phyloP scores from a whole-genome alignment of 441 rosid genomes.

The Eruca vesicaria region DNA sequence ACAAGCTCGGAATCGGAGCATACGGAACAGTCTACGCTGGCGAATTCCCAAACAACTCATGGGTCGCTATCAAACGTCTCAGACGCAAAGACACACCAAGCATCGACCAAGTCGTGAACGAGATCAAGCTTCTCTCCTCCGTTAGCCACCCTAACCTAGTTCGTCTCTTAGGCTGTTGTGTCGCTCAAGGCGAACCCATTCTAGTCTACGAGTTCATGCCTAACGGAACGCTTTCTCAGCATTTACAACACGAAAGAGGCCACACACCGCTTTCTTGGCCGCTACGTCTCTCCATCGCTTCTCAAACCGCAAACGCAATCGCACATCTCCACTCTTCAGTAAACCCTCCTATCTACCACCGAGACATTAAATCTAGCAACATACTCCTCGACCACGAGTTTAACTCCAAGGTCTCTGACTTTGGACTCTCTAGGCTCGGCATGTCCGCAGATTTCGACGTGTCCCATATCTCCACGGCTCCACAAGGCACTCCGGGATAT shows the following conservation, averaged over 20 bases:
- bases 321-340: constrained; percentile 84
- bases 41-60: constrained; percentile 56
- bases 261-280: constrained; percentile 71
- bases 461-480: constrained; percentile 91
- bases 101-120: constrained; percentile 78
- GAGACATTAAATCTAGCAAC: constrained; percentile 89
- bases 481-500: constrained; percentile 97
- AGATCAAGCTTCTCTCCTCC: constrained; percentile 62
- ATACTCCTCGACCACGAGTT: constrained; percentile 72
- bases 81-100: constrained; percentile 61
- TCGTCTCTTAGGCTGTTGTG: constrained; percentile 63
- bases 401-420: constrained; percentile 83
- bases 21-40: constrained; percentile 93
- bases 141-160: constrained; percentile 69
- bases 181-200: constrained; percentile 60
- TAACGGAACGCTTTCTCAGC: constrained; percentile 79
- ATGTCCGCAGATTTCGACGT: constrained; percentile 46
- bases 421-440: constrained; percentile 95
- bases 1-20: constrained; percentile 85
- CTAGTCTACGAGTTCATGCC: constrained; percentile 89
- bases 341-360: constrained; percentile 83
- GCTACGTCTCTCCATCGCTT: constrained; percentile 60
- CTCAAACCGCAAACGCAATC: constrained; percentile 85
- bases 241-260: constrained; percentile 72
- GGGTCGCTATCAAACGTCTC: constrained; percentile 81